These are phyloP conservation scores for Grosmannia serpens DNA, from an alignment of 2,329 filamentous ascomycete genomes.

Conservation along the genomic window DNA sequence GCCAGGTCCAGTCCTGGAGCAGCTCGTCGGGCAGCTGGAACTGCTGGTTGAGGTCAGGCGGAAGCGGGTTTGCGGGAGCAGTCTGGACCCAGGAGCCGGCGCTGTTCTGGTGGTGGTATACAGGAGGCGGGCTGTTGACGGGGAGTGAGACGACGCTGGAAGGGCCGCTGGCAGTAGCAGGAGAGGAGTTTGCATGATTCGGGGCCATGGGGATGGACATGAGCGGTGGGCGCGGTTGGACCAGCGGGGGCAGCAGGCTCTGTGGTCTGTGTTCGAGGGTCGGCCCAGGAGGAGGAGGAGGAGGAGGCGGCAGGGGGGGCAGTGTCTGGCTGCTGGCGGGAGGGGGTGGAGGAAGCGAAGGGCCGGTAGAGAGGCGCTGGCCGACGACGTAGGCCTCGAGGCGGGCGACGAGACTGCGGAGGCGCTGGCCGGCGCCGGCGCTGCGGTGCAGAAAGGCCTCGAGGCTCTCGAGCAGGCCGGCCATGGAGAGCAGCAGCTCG, in stretches of 20 bases:
- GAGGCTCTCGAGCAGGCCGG: slow-evolving; percentile 17
- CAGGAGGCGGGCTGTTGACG: background rate
- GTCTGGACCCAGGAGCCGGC: background rate
- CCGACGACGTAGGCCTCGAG: slow-evolving; percentile 8
- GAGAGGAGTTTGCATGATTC: background rate
- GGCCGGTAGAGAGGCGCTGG: background rate
- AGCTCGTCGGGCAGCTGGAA: slow-evolving; percentile 7
- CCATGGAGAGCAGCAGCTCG: slow-evolving; percentile 20
- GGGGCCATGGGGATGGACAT: background rate
- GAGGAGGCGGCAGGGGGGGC: background rate
- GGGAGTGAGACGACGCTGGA: background rate
- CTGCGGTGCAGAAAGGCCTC: slow-evolving; percentile 10
- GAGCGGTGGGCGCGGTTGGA: background rate
- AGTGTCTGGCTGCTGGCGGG: too few relatives aligned
- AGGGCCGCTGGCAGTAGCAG: background rate
- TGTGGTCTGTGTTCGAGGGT: background rate
- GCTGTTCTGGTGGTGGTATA: background rate
- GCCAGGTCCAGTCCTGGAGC: slow-evolving; percentile 11
- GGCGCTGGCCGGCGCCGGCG: slow-evolving; percentile 7
- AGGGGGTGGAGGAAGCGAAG: too few relatives aligned
- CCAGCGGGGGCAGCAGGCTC: background rate
- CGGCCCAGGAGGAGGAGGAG: background rate
- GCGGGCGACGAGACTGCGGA: slow-evolving; percentile 8
- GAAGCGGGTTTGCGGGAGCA: background rate
- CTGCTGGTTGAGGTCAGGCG: background rate